Base-by-base conservation (phyloP, 768 basidiomycete genomes). In the Trametes punicea region DNA sequence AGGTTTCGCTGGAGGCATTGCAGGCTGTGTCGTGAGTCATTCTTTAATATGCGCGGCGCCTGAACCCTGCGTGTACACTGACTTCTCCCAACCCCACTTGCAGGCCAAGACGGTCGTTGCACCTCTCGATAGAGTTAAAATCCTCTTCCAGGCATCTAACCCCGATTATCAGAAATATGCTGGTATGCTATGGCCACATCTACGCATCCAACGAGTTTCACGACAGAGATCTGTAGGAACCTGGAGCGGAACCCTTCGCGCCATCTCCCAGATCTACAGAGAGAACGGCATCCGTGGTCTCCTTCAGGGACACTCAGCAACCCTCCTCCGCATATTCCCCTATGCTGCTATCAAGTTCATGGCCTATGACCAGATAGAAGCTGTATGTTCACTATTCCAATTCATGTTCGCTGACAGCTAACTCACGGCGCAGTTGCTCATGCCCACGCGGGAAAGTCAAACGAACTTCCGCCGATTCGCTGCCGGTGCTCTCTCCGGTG, bases 281-380 rank as follows among this genome's bases (percentile, higher is more conserved):
- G 78, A 83, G 27, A 72, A 70, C 45, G 97, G 97, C 3, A 56
- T 85, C 11, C 78, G 87, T 49, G 95, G 94, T 0, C 77, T 98
- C 34, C 85, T 96, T 57, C 95, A 97, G 77, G 97, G 97, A 6
- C 97, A 99, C 71, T 94, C 94, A 13, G 90, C 93, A 30, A 99
- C 97, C 3, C 79, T 99, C 46, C 73, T 97, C 44, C 85, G 97
- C 55, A 88, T 98, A 65, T 96, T 97, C 70, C 97, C 97, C 7
- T 98, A 98, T 67, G 97, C 97, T 26, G 92, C 87, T 57, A 90
- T 98, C 72, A 97, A 95, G 71, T 99, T 93, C 67, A 93, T 98
- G 87, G 83, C 90, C 4, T 99, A 98, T 68, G 96, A 98, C 70
- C 84, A 90, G 68, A 75, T 90, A 54, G 89, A 91, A 71, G 67